Evolutionary conservation across 2,329 filamentous ascomycete species (phyloP), one percentile per base, ranked within the genome.

Genomic region (Chalaropsis thielavioides): DNA sequence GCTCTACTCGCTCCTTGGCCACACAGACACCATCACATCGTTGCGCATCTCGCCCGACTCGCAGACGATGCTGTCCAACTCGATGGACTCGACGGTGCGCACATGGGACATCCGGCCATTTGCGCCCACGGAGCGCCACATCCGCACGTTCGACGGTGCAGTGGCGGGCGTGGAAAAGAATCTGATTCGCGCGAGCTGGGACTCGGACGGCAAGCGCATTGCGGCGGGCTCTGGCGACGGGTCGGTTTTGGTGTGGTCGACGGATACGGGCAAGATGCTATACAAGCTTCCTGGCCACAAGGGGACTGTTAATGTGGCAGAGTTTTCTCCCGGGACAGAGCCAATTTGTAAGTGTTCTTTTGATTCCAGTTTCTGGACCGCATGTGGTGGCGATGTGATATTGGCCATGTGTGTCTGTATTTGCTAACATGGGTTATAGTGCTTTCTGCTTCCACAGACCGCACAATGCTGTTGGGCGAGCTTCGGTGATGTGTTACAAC

Each of bases 31-130:
- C 0, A 81, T 99, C 68, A 95, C 92, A 2, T 95, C 91, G 13
- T 79, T 99, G 59, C 81, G 88, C 64, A 83, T 97, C n/a, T 96
- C 92, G 1, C 92, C 94, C 0, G 92, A 99, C 73, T 89, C 89
- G 46, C 92, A 96, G 74, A 88, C 88, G 0, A 81, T 99, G 2
- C 79, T 96, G 3, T 97, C 92, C 1, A 94, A 95, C 71, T 87
- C 90, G 7, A 94, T 96, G 80, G 94, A 99, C 74, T 91, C 89
- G 22, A 96, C 92, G 0, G 94, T 92, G 44, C 83, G 89, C 71
- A 96, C 92, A 19, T 99, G 94, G 94, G 92, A 99, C 73, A 89
- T 99, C 63, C 83, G 92, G 69, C 92, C 94, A 0, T 99, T 97
- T 76, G 92, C 94, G 6, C 90, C 94, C 0, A 85, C 87, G 0